phyloP scores from a whole-genome alignment of 495 filamentous ascomycete species.

The Hypoxylon crocopeplum region DNA sequence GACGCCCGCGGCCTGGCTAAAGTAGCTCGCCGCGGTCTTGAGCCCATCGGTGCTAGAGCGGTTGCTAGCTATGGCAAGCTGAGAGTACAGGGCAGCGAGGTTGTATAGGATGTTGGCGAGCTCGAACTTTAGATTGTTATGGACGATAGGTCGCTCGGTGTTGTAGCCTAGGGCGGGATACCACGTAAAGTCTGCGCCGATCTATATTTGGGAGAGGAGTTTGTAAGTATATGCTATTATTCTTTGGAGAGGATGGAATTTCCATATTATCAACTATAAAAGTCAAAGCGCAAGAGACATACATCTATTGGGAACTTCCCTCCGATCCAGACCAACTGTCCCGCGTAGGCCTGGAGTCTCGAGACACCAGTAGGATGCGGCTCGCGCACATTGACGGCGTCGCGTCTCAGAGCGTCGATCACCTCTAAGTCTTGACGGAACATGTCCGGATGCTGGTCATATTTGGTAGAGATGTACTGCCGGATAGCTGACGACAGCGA shows the following conservation, averaged over 20 bases:
- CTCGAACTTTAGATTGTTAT: slow-evolving; percentile 95
- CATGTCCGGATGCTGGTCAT: slow-evolving; percentile 99
- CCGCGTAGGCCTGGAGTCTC: slow-evolving; percentile 87
- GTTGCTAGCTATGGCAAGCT: slow-evolving; percentile 83
- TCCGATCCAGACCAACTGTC: slow-evolving; percentile 90
- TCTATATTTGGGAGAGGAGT: slow-evolving; percentile 55
- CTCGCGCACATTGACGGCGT: slow-evolving; percentile 86
- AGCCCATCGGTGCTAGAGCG: slow-evolving; percentile 81
- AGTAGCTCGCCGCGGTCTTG: slow-evolving; percentile 89
- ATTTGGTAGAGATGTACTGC: slow-evolving; percentile 97
- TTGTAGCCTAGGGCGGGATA: slow-evolving; percentile 93
- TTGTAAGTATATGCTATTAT: slow-evolving; percentile 35
- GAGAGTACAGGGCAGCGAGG: slow-evolving; percentile 89
- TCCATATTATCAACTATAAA: too few species aligned
- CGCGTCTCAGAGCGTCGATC: slow-evolving; percentile 80
- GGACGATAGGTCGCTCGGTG: slow-evolving; percentile 76
- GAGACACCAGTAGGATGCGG: slow-evolving; percentile 87
- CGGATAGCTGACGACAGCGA: slow-evolving; percentile 83
- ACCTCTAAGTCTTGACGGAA: slow-evolving; percentile 87
- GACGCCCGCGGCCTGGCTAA: slow-evolving; percentile 87
- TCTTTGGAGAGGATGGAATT: too few species aligned
- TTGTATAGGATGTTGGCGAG: slow-evolving; percentile 94
- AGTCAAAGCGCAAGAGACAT: slow-evolving; percentile 46
- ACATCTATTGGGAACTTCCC: slow-evolving; percentile 98
- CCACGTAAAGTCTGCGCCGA: slow-evolving; percentile 95